Conservation (phyloP, 31 red algal species). For the Odonthalia washingtoniensis region DNA sequence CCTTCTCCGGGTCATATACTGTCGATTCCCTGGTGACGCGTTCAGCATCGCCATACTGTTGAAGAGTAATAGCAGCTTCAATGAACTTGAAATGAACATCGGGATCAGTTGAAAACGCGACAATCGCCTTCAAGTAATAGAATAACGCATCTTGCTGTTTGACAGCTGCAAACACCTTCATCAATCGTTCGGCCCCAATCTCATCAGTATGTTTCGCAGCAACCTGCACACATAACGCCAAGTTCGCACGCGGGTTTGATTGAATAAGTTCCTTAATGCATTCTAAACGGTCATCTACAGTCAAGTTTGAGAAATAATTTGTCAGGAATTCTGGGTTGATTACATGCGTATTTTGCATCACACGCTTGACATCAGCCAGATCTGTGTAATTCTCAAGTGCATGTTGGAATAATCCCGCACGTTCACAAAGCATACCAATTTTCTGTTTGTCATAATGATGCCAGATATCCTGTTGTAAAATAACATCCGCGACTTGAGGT, state of each 20-base stretch:
- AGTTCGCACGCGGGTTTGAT: slow-evolving; percentile 88
- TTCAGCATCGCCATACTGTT: slow-evolving; percentile 94
- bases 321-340: slow-evolving; percentile 94
- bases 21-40: slow-evolving; percentile 91
- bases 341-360: slow-evolving; percentile 95
- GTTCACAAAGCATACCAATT: slow-evolving; percentile 96
- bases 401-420: slow-evolving; percentile 96
- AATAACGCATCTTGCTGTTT: slow-evolving; percentile 91
- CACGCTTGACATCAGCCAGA: slow-evolving; percentile 93
- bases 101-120: slow-evolving; percentile 87
- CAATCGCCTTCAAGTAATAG: slow-evolving; percentile 90
- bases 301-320: slow-evolving; percentile 89
- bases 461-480: slow-evolving; percentile 95
- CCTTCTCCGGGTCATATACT: slow-evolving; percentile 94
- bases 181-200: slow-evolving; percentile 87
- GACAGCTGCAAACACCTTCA: slow-evolving; percentile 86
- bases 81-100: slow-evolving; percentile 99
- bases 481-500: slow-evolving; percentile 96
- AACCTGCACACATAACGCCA: slow-evolving; percentile 88
- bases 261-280: slow-evolving; percentile 91
- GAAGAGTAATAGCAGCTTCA: slow-evolving; percentile 83
- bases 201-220: slow-evolving; percentile 92
- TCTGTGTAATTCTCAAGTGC: slow-evolving; percentile 92
- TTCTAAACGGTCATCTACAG: slow-evolving; percentile 87
- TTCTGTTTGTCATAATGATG: slow-evolving; percentile 93